Evolutionary conservation across 1,284 basidiomycete genomes (phyloP), one percentile per base, ranked within the genome.

Genomic region (Sanghuangporus baumii): DNA sequence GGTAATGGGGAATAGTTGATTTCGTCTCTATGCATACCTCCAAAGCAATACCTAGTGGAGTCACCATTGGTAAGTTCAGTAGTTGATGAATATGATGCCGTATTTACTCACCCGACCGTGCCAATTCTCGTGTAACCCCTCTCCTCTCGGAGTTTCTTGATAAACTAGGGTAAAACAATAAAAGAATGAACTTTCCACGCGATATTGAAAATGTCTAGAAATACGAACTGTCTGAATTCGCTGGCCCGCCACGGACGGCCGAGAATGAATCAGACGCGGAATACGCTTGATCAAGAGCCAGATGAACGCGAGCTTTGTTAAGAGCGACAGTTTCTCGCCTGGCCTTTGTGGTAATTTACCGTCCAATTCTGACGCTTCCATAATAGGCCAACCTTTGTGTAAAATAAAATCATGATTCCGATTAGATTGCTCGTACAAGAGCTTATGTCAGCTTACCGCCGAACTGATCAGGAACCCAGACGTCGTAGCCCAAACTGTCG

Each of bases 391-490:
- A 8, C 82, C 83, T 82, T n/a, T 46, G 20, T 1, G 6, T 41
- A n/a, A n/a, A n/a, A n/a, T 8, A 11, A 11, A 41, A 38, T 18
- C 48, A 59, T 47, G 7, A 16, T 20, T 55, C 61, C 18, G 57
- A 70, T 72, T 71, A 51, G 65, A 55, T 50, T 72, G 43, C 41
- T 66, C 66, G 70, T 55, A 43, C 37, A 59, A 20, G 31, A 23
- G 16, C 11, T 26, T 57, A 37, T 23, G 23, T 34, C 50, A 31
- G 67, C 73, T 41, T 48, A 80, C 81, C 81, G 60, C 73, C 69
- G 65, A 82, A 84, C 40, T 79, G 63, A 69, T 85, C 81, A 5
- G 84, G 84, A 18, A 87, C 80, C 78, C 84, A 88, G 26, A 89
- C 86, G 64, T 86, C 81, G 60, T 86, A 79, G 3, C 76, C 75